Percentiles rank a stretch among this genome's conserved stretches.
Evolutionary conservation across 176 grass and related monocot species (phyloP).

Genomic region (sorghum (Sorghum bicolor)): Sorghum_bicolor_NCBIv3 NC_012872.2:67584001-67584500

Average conservation of each 20-base stretch:
- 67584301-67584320: background rate
- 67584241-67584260: background rate
- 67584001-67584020: background rate
- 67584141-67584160: slow-evolving; percentile 11
- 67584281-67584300: background rate
- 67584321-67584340: background rate
- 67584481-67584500: slow-evolving; percentile 29
- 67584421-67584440: slow-evolving; percentile 34
- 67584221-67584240: too few species aligned
- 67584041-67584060: too few species aligned
- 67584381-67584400: slow-evolving; percentile 21
- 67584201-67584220: background rate
- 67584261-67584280: background rate
- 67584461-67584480: slow-evolving; percentile 30
- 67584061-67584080: background rate
- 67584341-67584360: background rate
- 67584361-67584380: slow-evolving; percentile 9
- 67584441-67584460: slow-evolving; percentile 43
- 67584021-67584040: too few species aligned
- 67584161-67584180: slow-evolving; percentile 2
- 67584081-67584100: background rate
- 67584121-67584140: slow-evolving; percentile 16
- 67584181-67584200: slow-evolving; percentile 39
- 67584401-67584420: slow-evolving; percentile 32
- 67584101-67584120: background rate